phyloP scores from a whole-genome alignment of 2,329 filamentous ascomycete species.

The Monilinia aucupariae region DNA sequence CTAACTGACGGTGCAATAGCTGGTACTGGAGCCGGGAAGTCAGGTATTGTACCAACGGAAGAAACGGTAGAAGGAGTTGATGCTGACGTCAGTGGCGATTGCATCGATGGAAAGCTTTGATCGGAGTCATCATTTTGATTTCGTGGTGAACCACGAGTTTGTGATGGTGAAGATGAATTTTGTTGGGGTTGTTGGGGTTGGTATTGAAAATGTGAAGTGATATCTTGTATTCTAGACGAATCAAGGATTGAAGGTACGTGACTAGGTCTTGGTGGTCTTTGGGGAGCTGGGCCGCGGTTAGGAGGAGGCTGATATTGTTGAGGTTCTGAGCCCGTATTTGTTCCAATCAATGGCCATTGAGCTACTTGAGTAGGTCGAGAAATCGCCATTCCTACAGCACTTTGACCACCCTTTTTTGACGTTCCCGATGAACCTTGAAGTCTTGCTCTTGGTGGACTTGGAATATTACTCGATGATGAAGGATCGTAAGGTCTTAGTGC shows the following conservation, averaged over 20 bases:
- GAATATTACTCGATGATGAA: conserved; percentile 19
- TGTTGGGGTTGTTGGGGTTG: conserved; percentile 1
- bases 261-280: conserved; percentile 55
- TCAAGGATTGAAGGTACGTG: conserved; percentile 55
- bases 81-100: conserved; percentile 43
- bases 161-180: conserved; percentile 32
- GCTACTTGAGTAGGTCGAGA: conserved; percentile 45
- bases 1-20: conserved; percentile 33
- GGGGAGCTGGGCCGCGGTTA: conserved; percentile 48
- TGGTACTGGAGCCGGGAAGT: conserved; percentile 37
- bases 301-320: conserved; percentile 47
- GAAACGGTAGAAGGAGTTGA: conserved; percentile 51
- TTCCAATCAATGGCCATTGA: conserved; percentile 48
- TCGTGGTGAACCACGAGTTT: conserved; percentile 29
- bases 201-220: conserved; percentile 50
- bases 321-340: conserved; percentile 20
- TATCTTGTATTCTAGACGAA: conserved; percentile 50
- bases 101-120: conserved; percentile 3
- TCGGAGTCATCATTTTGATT: conserved; percentile 17
- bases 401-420: conserved; percentile 22
- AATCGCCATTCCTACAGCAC: conserved; percentile 40
- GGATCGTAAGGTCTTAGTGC: conserved; percentile 23
- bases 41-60: conserved; percentile 53
- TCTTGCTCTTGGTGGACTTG: conserved; percentile 23
- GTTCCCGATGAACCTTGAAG: conserved; percentile 26